phyloP scores from a whole-genome alignment of 345 rosid genomes.

The Orychophragmus violaceus region DNA sequence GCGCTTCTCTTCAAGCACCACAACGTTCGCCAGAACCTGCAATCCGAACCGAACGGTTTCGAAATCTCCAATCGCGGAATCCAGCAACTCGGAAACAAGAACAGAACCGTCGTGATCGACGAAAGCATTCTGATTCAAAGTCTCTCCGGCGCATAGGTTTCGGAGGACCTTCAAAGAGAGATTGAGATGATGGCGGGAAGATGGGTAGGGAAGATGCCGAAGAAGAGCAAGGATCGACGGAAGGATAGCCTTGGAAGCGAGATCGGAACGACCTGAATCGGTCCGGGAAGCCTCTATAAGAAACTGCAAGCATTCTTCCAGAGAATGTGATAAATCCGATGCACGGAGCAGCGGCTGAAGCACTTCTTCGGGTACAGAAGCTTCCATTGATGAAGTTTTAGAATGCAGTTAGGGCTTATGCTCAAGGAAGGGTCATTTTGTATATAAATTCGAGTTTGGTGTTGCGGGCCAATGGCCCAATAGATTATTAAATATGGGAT shows the following conservation, averaged over 20 bases:
- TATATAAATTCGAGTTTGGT: neutral
- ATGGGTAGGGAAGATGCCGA: slow-evolving; percentile 29
- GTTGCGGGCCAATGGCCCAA: neutral
- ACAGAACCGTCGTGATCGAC: slow-evolving; percentile 40
- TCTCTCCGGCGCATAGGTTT: slow-evolving; percentile 73
- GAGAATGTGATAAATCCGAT: slow-evolving; percentile 30
- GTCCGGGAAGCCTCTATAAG: slow-evolving; percentile 43
- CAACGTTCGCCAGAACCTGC: slow-evolving; percentile 69
- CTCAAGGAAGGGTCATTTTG: neutral
- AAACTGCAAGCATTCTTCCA: slow-evolving; percentile 43
- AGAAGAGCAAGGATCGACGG: slow-evolving; percentile 39
- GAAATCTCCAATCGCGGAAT: slow-evolving; percentile 22
- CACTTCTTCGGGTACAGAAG: slow-evolving; percentile 29
- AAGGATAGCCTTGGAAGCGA: slow-evolving; percentile 49
- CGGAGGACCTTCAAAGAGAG: slow-evolving; percentile 58
- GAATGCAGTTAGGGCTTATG: neutral
- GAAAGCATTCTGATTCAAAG: slow-evolving; percentile 49
- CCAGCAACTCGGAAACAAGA: slow-evolving; percentile 29
- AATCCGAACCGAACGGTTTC: slow-evolving; percentile 45
- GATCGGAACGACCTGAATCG: slow-evolving; percentile 46
- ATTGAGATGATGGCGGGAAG: slow-evolving; percentile 27
- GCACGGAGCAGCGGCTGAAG: slow-evolving; percentile 38
- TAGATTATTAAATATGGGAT: too few relatives aligned
- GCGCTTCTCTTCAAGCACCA: slow-evolving; percentile 53
- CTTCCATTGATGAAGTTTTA: slow-evolving; percentile 9